Percentiles rank a stretch among this genome's conserved stretches.
phyloP scores from a whole-genome alignment of 257 asterid genomes.

The Solanum pinnatisectum region DNA sequence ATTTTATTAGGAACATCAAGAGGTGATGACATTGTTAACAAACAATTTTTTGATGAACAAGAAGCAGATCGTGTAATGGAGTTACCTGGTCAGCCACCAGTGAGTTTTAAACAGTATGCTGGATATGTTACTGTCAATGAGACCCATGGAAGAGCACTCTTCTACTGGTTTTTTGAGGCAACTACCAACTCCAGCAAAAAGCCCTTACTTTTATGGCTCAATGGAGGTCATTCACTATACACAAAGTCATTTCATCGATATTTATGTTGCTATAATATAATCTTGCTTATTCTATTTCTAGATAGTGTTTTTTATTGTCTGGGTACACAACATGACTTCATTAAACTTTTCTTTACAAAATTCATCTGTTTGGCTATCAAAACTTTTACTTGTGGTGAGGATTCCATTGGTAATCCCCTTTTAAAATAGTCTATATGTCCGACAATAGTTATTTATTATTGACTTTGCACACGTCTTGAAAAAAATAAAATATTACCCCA shows the following conservation, averaged over 20 bases:
- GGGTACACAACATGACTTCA: background rate
- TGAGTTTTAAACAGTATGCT: constrained; percentile 55
- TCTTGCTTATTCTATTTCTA: background rate
- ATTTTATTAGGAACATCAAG: background rate
- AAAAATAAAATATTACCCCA: too few species aligned
- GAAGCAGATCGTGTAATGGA: constrained; percentile 42
- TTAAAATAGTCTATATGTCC: too few species aligned
- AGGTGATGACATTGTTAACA: background rate
- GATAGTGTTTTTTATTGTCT: background rate
- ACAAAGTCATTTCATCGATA: background rate
- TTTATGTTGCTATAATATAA: background rate
- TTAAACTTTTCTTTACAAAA: background rate
- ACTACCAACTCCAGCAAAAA: constrained; percentile 18
- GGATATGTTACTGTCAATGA: constrained; percentile 62
- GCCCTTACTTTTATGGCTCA: constrained; percentile 69
- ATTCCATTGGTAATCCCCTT: background rate
- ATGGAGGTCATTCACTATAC: constrained; percentile 45
- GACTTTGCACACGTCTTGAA: background rate
- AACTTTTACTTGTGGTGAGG: background rate
- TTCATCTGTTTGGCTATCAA: background rate
- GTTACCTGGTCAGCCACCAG: constrained; percentile 68
- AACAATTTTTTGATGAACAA: constrained; percentile 13
- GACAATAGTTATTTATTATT: too few species aligned
- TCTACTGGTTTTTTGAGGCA: constrained; percentile 80
- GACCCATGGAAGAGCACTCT: constrained; percentile 67